Base-by-base conservation (phyloP, 1,284 basidiomycete species). In the Malassezia furfur region DNA sequence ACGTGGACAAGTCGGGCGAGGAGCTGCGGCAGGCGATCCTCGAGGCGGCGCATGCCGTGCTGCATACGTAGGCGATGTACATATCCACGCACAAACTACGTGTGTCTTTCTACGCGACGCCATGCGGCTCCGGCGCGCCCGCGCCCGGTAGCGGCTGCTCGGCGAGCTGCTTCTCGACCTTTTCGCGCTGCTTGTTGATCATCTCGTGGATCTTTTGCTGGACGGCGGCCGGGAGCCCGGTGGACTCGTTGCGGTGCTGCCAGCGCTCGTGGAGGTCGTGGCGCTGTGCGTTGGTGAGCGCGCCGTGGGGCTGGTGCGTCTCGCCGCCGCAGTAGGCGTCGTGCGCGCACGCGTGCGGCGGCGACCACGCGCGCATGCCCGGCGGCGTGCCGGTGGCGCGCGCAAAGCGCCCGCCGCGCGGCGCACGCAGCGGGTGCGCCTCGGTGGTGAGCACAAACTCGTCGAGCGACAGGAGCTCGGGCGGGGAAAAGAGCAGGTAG, bases 361-460 rank as follows among this genome's bases (percentile, higher is more conserved):
- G 9, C 40, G 7, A 28, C 11, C 19, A 28, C 10, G 25, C 36
- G 32, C 31, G 54, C 19, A 50, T 21, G 28, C 17, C 31, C 32
- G 39, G 38, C 21, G 30, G 51, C 8, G 19, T 28, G 12, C 34
- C 48, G 25, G 69, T 70, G 0, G 72, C 57, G 1, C 25, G 17
- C 3, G 50, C 59, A 64, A 63, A 72, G 28, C 47, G 48, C 21
- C 69, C 68, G 10, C 66, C 43, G 52, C 64, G 39, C 4, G 72
- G 70, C 9, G 54, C 53, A n/a, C 73, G 61, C 11, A 74, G 52
- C 11, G 70, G 72, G 47, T 74, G 72, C 43, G 72, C 72, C 50
- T 69, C 78, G 12, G 79, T 80, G 22, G 79, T 80, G 53, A 81
- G 77, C 32, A 81, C 80, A 62, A 78, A 81, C 62, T 81, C 70